These are phyloP conservation scores for Termitomyces sp. DNA, from an alignment of 768 basidiomycete genomes.

Conservation along the genomic window DNA sequence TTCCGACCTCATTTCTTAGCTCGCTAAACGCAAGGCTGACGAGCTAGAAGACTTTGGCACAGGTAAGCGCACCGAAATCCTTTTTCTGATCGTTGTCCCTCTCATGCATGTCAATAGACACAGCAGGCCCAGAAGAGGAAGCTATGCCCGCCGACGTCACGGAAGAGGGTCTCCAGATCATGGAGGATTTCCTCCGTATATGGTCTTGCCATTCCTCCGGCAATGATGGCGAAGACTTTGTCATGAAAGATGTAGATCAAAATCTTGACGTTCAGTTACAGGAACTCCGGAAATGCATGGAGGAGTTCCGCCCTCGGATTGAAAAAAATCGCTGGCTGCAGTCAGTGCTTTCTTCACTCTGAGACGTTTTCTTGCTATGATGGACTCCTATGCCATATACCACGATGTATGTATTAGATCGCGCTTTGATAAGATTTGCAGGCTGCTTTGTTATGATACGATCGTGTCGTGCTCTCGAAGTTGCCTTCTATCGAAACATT, in stretches of 20 bases:
- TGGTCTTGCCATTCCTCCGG: conserved; percentile 48
- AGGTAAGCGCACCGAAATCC: conserved; percentile 2
- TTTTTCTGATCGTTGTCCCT: neutral
- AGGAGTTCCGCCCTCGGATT: conserved; percentile 62
- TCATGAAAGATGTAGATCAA: conserved; percentile 33
- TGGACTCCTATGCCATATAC: neutral
- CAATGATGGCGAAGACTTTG: conserved; percentile 47
- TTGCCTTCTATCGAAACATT: too few species aligned
- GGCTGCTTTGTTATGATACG: neutral
- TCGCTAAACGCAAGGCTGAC: conserved; percentile 87
- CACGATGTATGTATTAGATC: neutral
- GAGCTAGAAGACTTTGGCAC: conserved; percentile 83
- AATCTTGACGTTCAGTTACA: conserved; percentile 42
- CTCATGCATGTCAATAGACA: neutral
- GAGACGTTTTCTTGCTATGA: conserved; percentile 1
- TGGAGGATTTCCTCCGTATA: conserved; percentile 70
- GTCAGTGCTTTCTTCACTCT: conserved; percentile 45
- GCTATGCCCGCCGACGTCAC: conserved; percentile 56
- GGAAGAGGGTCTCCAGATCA: conserved; percentile 76
- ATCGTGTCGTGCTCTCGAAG: too few species aligned
- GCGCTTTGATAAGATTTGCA: neutral
- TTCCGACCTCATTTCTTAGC: conserved; percentile 36
- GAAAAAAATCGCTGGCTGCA: conserved; percentile 80
- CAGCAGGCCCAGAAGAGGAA: conserved; percentile 22
- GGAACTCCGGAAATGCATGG: conserved; percentile 58